Conservation (phyloP, 1,139 yeast species). For the Wickerhamomyces sp. region DNA sequence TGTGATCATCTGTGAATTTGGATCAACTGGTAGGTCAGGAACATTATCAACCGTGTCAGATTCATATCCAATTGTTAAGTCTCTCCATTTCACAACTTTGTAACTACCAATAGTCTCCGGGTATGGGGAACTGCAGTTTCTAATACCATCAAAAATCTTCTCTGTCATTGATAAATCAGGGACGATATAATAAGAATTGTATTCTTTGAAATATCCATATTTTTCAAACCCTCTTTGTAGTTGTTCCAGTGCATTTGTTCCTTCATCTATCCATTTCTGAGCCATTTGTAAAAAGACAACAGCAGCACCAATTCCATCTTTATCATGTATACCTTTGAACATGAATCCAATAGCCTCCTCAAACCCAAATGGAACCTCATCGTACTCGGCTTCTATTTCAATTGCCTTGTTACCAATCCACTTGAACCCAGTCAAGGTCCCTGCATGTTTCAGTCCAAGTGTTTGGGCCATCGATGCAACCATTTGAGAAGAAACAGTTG, state of each 20-base stretch:
- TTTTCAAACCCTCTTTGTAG: slow-evolving; percentile 53
- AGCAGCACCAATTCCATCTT: slow-evolving; percentile 88
- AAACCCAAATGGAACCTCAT: slow-evolving; percentile 76
- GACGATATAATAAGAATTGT: slow-evolving; percentile 80
- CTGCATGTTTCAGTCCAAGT: slow-evolving; percentile 61
- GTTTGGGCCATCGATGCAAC: slow-evolving; percentile 61
- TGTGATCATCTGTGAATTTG: slow-evolving; percentile 83
- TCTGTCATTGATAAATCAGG: slow-evolving; percentile 47
- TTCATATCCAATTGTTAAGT: slow-evolving; percentile 78
- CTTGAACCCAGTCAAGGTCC: slow-evolving; percentile 92
- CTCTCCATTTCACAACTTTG: slow-evolving; percentile 65
- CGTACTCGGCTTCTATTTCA: slow-evolving; percentile 61
- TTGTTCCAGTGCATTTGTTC: slow-evolving; percentile 34
- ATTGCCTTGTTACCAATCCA: slow-evolving; percentile 95
- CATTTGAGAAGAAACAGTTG: slow-evolving; percentile 89
- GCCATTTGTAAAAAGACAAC: slow-evolving; percentile 73
- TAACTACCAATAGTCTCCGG: slow-evolving; percentile 36
- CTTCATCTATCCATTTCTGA: slow-evolving; percentile 39
- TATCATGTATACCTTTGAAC: slow-evolving; percentile 84
- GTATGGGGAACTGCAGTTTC: slow-evolving; percentile 22
- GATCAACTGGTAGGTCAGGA: slow-evolving; percentile 69
- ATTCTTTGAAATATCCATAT: slow-evolving; percentile 79
- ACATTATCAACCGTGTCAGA: slow-evolving; percentile 51
- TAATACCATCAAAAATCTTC: slow-evolving; percentile 48
- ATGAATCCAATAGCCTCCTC: slow-evolving; percentile 97